Evolutionary conservation across 164 flowering plant species (phyloP), one percentile per base, ranked within the genome.

Genomic region (Nymphaea colorata): DNA sequence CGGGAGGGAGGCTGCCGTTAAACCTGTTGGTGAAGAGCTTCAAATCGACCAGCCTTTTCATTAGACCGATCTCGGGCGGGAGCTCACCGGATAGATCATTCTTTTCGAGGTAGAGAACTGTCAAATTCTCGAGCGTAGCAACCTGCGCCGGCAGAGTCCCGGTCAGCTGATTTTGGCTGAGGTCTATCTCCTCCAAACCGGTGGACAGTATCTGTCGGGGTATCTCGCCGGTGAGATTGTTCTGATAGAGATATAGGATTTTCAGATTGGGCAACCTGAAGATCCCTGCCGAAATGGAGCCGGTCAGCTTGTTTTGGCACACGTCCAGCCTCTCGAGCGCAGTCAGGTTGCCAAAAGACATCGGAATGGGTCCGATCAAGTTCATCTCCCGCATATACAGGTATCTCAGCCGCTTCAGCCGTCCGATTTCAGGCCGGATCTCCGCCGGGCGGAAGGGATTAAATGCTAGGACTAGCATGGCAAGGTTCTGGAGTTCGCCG

Each of bases 361-460:
- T 78, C 0, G 98, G 97, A 41, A 93, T 82, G 36, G 76, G 74
- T 4, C 98, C 98, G 14, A 79, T 76, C 79, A 89, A 69, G 71
- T 83, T 86, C 8, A 77, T 3, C 0, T 45, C 5, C 0, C 47
- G 41, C 74, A 85, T 74, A 86, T 79, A 83, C 16, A 90, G 17
- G 0, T 0, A 61, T 71, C 55, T 70, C 69, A 89, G 61, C 41
- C 83, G 89, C 76, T 66, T 87, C 70, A 91, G 72, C 47, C 67
- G 51, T 3, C 83, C 82, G 16, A 90, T 82, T 10, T 72, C 83
- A 3, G 59, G 5, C 3, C 91, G 97, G 0, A 93, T 74, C 3
- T 2, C 47, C 43, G 76, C 66, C 0, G 86, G 84, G 45, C 36
- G 5, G 42, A 89, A 82, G 4, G 51, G 61, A 61, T 79, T 86